phyloP scores from a whole-genome alignment of 2,329 filamentous ascomycete genomes.

The Neonectria sp. region DNA sequence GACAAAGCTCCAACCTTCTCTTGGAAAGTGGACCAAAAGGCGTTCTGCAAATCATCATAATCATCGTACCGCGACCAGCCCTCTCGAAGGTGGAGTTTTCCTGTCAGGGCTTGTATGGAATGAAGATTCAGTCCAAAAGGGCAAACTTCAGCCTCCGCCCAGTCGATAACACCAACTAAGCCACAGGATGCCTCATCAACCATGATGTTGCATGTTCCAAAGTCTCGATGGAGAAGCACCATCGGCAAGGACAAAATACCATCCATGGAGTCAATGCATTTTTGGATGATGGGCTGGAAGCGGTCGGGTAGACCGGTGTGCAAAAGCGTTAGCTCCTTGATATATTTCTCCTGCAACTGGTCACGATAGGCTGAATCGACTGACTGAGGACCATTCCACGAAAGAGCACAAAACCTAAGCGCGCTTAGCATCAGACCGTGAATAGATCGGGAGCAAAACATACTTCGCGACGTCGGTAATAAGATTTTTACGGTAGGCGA shows the following conservation, averaged over 20 bases:
- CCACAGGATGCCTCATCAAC: slow-evolving; percentile 55
- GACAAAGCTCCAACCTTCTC: slow-evolving; percentile 47
- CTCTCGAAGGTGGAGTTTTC: slow-evolving; percentile 54
- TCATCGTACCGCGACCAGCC: slow-evolving; percentile 54
- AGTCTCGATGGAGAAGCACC: slow-evolving; percentile 57
- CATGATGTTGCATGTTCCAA: slow-evolving; percentile 56
- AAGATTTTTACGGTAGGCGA: slow-evolving; percentile 53
- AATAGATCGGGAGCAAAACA: slow-evolving; percentile 15
- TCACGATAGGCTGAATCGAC: slow-evolving; percentile 46
- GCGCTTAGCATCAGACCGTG: neutral
- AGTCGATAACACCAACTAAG: slow-evolving; percentile 59
- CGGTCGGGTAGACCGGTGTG: slow-evolving; percentile 48
- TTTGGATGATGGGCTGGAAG: slow-evolving; percentile 52
- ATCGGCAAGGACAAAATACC: slow-evolving; percentile 55
- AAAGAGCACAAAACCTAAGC: slow-evolving; percentile 56
- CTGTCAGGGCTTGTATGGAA: slow-evolving; percentile 51
- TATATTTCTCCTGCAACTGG: slow-evolving; percentile 45
- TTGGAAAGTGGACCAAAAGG: slow-evolving; percentile 54
- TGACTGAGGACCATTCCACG: slow-evolving; percentile 54
- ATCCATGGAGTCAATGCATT: slow-evolving; percentile 50
- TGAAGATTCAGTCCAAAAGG: slow-evolving; percentile 59
- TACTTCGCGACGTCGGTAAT: slow-evolving; percentile 52
- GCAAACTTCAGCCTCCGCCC: slow-evolving; percentile 56
- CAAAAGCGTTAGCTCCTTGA: slow-evolving; percentile 46
- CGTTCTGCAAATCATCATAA: slow-evolving; percentile 47